phyloP scores from a whole-genome alignment of 129 eudicot genomes.

The Ambrosia trifida region DNA sequence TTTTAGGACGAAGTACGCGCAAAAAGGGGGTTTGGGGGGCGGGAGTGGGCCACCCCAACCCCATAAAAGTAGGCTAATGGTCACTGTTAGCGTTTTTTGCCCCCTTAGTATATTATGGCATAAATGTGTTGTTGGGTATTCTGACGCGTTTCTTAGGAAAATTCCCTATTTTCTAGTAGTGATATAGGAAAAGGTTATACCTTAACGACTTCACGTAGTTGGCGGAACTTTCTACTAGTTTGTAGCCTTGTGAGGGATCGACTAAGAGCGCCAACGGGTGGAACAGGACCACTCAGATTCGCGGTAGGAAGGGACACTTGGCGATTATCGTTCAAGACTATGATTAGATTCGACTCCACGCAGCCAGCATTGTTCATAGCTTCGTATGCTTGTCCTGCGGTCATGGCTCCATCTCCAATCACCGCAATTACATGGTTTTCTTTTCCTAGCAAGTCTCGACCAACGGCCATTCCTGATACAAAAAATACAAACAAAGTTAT shows the following conservation, averaged over 20 bases:
- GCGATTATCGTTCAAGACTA: slow-evolving; percentile 46
- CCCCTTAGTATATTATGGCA: too few species aligned
- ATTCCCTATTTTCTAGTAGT: background rate
- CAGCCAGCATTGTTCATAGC: slow-evolving; percentile 6
- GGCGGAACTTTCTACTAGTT: slow-evolving; percentile 31
- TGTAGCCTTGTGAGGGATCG: slow-evolving; percentile 40
- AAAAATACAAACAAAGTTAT: background rate
- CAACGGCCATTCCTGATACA: slow-evolving; percentile 52
- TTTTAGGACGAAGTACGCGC: too few species aligned
- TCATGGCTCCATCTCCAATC: slow-evolving; percentile 14
- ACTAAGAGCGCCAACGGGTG: slow-evolving; percentile 55
- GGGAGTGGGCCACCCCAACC: too few species aligned
- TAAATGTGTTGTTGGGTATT: too few species aligned
- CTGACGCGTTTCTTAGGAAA: too few species aligned
- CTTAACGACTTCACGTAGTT: slow-evolving; percentile 42
- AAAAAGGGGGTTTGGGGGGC: too few species aligned
- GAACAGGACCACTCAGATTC: slow-evolving; percentile 49
- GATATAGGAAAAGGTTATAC: slow-evolving; percentile 16
- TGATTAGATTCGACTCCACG: slow-evolving; percentile 46
- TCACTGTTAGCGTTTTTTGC: too few species aligned
- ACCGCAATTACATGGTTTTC: slow-evolving; percentile 35
- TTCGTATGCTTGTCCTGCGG: slow-evolving; percentile 13
- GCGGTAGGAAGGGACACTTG: slow-evolving; percentile 62
- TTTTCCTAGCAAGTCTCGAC: slow-evolving; percentile 47
- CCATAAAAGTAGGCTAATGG: too few species aligned